Conservation (phyloP, 495 filamentous ascomycete species). For the Monascus purpureus region DNA sequence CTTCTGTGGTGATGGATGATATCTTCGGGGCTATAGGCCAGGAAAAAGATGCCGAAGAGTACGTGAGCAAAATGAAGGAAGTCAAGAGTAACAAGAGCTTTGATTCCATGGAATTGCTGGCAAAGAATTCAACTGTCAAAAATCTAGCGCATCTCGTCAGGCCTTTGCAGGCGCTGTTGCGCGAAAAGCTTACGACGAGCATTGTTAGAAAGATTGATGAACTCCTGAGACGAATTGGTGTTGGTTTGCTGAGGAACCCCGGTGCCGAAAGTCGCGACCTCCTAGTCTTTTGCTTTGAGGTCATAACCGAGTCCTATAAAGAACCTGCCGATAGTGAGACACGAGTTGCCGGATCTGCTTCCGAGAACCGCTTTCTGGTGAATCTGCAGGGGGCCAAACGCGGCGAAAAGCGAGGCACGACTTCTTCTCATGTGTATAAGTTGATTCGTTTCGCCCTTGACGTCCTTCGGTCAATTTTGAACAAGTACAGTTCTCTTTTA, state of each 20-base stretch:
- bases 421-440: constrained; percentile 68
- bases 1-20: constrained; percentile 87
- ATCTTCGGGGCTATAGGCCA: constrained; percentile 91
- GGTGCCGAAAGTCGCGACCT: constrained; percentile 61
- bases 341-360: constrained; percentile 36
- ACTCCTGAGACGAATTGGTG: constrained; percentile 65
- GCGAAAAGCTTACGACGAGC: constrained; percentile 66
- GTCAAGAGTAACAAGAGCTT: constrained; percentile 95
- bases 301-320: constrained; percentile 74
- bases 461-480: constrained; percentile 62
- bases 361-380: constrained; percentile 59
- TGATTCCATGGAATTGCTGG: constrained; percentile 90
- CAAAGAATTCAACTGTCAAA: constrained; percentile 59
- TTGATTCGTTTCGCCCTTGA: constrained; percentile 77
- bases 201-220: constrained; percentile 84
- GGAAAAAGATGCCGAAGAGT: constrained; percentile 95
- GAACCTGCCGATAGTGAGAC: constrained; percentile 20
- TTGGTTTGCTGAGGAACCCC: constrained; percentile 69
- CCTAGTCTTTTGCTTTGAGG: constrained; percentile 84
- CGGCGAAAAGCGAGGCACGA: constrained; percentile 44
- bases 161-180: constrained; percentile 62
- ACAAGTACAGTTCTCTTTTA: constrained; percentile 65
- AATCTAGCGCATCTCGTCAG: constrained; percentile 60
- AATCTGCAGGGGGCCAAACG: constrained; percentile 59
- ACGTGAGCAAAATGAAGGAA: constrained; percentile 91